A percentile compares a stretch with the other conserved stretches of the same genome.
Evolutionary conservation across 805 yeast genomes (phyloP).

Genomic region (Kazachstania kunashirensis): DNA sequence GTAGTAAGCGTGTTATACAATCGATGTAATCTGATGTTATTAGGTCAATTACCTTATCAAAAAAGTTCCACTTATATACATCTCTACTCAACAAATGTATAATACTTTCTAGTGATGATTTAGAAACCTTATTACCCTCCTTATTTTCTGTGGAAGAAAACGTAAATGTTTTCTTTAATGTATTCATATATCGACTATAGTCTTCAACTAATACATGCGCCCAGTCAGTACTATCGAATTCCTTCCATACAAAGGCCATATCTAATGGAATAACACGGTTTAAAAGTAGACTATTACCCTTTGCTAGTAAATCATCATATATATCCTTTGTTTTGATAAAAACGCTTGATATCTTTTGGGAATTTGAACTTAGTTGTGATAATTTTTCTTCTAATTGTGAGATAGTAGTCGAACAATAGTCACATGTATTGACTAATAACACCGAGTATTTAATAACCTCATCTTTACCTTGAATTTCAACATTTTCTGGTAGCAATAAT

Average conservation of each 20-base stretch:
- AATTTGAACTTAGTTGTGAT: conserved; percentile 33
- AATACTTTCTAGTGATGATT: conserved; percentile 28
- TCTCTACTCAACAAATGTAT: conserved; percentile 57
- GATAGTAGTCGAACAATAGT: conserved; percentile 72
- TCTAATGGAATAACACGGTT: conserved; percentile 47
- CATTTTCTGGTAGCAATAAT: conserved; percentile 36
- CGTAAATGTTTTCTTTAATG: conserved; percentile 39
- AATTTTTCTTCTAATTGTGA: conserved; percentile 64
- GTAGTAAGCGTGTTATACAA: conserved; percentile 44
- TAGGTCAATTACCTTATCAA: conserved; percentile 67
- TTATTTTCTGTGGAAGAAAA: conserved; percentile 3
- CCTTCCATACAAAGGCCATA: conserved; percentile 69
- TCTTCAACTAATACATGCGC: conserved; percentile 53
- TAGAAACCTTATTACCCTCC: conserved; percentile 31
- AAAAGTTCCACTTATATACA: conserved; percentile 58
- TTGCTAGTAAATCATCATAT: conserved; percentile 49
- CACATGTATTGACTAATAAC: conserved; percentile 76
- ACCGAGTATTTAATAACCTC: conserved; percentile 63
- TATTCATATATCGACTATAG: conserved; percentile 59
- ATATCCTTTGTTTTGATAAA: conserved; percentile 50
- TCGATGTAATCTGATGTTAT: conserved; percentile 46
- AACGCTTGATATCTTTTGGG: conserved; percentile 33
- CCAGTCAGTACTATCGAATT: conserved; percentile 74
- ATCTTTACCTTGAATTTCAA: conserved; percentile 33
- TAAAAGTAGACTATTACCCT: conserved; percentile 46